These are phyloP conservation scores for Larix kaempferi DNA, from an alignment of 75 land plant species.

Conservation along the genomic window DNA sequence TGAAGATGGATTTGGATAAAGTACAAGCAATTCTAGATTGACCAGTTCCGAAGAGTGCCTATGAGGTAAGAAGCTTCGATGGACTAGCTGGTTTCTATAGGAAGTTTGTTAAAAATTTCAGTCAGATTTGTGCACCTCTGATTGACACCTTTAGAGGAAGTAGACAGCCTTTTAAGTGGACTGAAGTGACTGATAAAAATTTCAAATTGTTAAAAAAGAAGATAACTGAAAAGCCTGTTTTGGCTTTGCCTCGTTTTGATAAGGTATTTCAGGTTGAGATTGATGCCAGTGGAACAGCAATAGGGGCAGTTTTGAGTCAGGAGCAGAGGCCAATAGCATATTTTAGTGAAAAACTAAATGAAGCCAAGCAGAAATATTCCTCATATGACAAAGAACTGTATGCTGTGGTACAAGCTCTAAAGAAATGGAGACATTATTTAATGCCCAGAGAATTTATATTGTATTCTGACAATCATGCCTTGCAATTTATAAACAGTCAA, in stretches of 20 bases:
- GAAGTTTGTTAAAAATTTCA: too few relatives aligned
- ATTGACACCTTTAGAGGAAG: too few relatives aligned
- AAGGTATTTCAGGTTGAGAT: constrained; percentile 17
- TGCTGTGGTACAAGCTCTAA: constrained; percentile 12
- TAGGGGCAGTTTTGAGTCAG: constrained; percentile 24
- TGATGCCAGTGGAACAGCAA: constrained; percentile 20
- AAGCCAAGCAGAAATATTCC: background rate
- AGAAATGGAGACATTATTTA: constrained; percentile 19
- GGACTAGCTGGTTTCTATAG: too few relatives aligned
- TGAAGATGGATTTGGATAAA: too few relatives aligned
- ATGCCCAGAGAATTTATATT: constrained; percentile 10
- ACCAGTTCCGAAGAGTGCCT: too few relatives aligned
- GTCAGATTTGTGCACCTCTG: too few relatives aligned
- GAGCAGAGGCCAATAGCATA: constrained; percentile 11
- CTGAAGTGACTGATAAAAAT: background rate
- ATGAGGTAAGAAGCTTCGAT: too few relatives aligned
- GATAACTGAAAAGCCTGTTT: constrained; percentile 6
- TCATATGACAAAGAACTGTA: constrained; percentile 23
- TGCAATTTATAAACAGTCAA: background rate
- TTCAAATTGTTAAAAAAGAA: background rate
- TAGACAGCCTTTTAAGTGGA: background rate
- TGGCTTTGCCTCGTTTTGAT: constrained; percentile 5
- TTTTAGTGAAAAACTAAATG: constrained; percentile 16
- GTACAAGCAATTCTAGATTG: too few relatives aligned
- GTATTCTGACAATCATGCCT: background rate